These are phyloP conservation scores for Talaromyces islandicus DNA, from an alignment of 2,329 filamentous ascomycete genomes.

Conservation along the genomic window DNA sequence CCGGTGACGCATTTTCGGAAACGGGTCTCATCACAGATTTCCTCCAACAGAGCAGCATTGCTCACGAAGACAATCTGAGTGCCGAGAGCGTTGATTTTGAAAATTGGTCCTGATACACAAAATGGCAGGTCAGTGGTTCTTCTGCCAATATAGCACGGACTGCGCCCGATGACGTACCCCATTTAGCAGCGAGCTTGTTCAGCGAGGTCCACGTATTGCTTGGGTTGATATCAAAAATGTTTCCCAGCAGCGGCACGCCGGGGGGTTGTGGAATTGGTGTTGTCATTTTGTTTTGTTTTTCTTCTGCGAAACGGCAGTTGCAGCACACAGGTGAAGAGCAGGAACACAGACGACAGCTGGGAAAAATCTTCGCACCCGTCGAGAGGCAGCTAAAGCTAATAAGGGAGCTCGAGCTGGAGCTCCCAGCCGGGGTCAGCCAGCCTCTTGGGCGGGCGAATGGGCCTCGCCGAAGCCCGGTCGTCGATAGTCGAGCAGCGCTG, in stretches of 20 bases:
- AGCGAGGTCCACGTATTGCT: constrained; percentile 48
- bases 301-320: not conserved
- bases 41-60: constrained; percentile 54
- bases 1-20: constrained; percentile 51
- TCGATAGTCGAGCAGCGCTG: constrained; percentile 1
- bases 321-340: not conserved
- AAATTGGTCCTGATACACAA: constrained; percentile 49
- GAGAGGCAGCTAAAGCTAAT: not conserved
- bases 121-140: not conserved
- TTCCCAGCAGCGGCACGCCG: constrained; percentile 47
- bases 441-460: not conserved
- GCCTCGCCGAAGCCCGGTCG: not conserved
- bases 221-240: constrained; percentile 46
- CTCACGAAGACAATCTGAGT: constrained; percentile 46
- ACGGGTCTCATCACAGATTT: constrained; percentile 60
- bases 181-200: constrained; percentile 43
- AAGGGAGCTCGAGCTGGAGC: not conserved
- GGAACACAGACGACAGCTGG: not conserved
- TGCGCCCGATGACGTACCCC: constrained; percentile 31
- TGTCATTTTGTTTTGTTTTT: constrained; percentile 28
- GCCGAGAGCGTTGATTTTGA: constrained; percentile 47
- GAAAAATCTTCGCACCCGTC: not conserved
- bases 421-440: constrained; percentile 3
- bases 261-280: constrained; percentile 47
- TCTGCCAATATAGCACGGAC: not conserved